Percentiles rank a stretch among this genome's conserved stretches.
These are phyloP conservation scores for Buxus sempervirens DNA, from an alignment of 164 flowering plant genomes.

Conservation along the genomic window DNA sequence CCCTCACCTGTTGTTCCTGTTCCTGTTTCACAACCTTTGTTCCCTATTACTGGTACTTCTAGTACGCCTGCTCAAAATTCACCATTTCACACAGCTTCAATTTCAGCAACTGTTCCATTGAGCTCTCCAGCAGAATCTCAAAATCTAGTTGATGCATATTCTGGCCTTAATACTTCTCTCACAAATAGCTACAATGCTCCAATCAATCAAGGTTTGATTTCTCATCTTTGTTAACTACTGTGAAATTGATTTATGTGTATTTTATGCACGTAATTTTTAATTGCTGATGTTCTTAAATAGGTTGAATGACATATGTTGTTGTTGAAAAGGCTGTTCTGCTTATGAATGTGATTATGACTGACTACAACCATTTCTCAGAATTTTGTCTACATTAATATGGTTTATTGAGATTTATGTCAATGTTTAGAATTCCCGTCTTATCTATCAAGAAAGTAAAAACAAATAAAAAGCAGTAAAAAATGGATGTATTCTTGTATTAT, in stretches of 20 bases:
- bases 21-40: conserved; percentile 80
- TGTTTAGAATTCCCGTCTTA: no score
- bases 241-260: background rate
- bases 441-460: no score
- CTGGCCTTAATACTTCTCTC: conserved; percentile 20
- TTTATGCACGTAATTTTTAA: background rate
- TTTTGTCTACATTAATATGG: no score
- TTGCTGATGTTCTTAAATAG: background rate
- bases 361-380: no score
- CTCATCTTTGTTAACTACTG: background rate
- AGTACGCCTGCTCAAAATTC: conserved; percentile 46
- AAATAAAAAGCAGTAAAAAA: no score
- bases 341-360: no score
- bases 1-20: conserved; percentile 42
- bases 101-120: conserved; percentile 36
- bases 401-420: no score
- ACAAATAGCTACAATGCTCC: conserved; percentile 33
- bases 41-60: conserved; percentile 57
- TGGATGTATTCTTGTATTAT: no score
- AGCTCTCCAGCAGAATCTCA: conserved; percentile 45
- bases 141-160: conserved; percentile 29
- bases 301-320: background rate
- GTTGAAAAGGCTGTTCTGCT: background rate
- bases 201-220: conserved; percentile 40
- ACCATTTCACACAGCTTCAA: conserved; percentile 44